Evolutionary conservation across 106 monocot species (phyloP).

Genomic region (Dioscorea dumetorum): DNA sequence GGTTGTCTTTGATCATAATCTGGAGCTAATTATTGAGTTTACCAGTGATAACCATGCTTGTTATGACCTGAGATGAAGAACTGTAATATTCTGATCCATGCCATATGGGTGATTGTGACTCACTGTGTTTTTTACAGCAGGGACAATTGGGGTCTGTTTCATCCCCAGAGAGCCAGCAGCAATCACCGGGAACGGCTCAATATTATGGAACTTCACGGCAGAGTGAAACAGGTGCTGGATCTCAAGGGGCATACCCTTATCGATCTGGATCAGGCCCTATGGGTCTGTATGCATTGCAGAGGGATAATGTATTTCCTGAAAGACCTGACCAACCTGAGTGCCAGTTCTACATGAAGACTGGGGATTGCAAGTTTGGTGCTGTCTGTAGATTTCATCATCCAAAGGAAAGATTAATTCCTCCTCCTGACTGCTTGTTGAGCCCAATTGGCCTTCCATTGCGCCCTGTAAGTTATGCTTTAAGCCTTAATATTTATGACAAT

Average conservation of each 20-base stretch:
- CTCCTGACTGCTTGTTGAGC: constrained; percentile 70
- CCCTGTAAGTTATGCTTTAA: constrained; percentile 41
- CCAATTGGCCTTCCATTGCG: constrained; percentile 89
- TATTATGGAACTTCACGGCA: constrained; percentile 39
- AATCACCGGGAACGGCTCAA: constrained; percentile 25
- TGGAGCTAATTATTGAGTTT: too few species aligned
- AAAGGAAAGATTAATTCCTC: constrained; percentile 49
- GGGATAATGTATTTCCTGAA: constrained; percentile 83
- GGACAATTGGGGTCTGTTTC: constrained; percentile 57
- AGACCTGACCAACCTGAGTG: constrained; percentile 88
- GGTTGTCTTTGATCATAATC: too few species aligned
- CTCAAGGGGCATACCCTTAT: constrained; percentile 56
- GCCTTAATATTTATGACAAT: too few species aligned
- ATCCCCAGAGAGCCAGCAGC: constrained; percentile 53
- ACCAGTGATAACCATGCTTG: too few species aligned
- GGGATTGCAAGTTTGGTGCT: constrained; percentile 91
- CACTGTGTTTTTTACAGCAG: constrained; percentile 11
- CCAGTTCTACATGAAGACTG: constrained; percentile 92
- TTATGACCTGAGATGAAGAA: too few species aligned
- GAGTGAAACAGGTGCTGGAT: constrained; percentile 36
- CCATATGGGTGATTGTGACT: too few species aligned
- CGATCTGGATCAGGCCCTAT: constrained; percentile 44
- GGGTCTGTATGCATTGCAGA: constrained; percentile 51
- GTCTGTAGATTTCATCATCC: constrained; percentile 91
- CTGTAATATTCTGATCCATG: too few species aligned